A percentile compares a stretch with the other conserved stretches of the same genome.
phyloP scores from a whole-genome alignment of 2,329 filamentous ascomycete species.

The Pseudogymnoascus sp. region DNA sequence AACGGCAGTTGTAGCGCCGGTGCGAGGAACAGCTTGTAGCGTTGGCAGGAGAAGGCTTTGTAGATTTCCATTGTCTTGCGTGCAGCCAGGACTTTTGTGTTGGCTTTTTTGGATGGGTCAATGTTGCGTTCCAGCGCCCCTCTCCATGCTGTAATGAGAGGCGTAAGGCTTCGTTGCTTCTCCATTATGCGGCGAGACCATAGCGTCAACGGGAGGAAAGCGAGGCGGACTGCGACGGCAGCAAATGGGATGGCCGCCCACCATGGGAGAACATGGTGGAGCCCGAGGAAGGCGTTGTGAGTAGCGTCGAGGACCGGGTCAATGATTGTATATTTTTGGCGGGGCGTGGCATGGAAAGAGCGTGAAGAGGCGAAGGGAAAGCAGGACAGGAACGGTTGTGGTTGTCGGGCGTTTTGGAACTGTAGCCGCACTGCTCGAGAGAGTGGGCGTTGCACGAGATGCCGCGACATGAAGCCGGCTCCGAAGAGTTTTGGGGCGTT shows the following conservation, averaged over 20 bases:
- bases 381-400: neutral
- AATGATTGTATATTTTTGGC: slow-evolving; percentile 19
- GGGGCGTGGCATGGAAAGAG: slow-evolving; percentile 1
- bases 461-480: neutral
- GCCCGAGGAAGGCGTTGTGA: slow-evolving; percentile 37
- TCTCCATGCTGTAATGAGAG: slow-evolving; percentile 34
- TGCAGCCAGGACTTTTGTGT: slow-evolving; percentile 14
- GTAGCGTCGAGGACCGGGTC: slow-evolving; percentile 37
- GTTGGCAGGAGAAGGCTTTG: slow-evolving; percentile 29
- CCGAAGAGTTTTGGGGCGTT: neutral
- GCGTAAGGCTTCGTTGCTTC: slow-evolving; percentile 36
- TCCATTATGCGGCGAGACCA: slow-evolving; percentile 33
- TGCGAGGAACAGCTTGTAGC: slow-evolving; percentile 28
- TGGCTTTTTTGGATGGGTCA: slow-evolving; percentile 22
- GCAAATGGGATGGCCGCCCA: slow-evolving; percentile 45
- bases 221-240: slow-evolving; percentile 42
- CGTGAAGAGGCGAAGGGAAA: neutral
- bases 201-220: slow-evolving; percentile 40
- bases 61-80: slow-evolving; percentile 27
- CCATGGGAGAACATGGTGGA: slow-evolving; percentile 49
- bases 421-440: slow-evolving; percentile 1
- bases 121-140: slow-evolving; percentile 15
- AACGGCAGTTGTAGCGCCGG: slow-evolving; percentile 37
- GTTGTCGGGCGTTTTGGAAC: neutral
- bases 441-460: slow-evolving; percentile 2